phyloP scores from a whole-genome alignment of 345 rosid species.

The Pelargonium nanum region DNA sequence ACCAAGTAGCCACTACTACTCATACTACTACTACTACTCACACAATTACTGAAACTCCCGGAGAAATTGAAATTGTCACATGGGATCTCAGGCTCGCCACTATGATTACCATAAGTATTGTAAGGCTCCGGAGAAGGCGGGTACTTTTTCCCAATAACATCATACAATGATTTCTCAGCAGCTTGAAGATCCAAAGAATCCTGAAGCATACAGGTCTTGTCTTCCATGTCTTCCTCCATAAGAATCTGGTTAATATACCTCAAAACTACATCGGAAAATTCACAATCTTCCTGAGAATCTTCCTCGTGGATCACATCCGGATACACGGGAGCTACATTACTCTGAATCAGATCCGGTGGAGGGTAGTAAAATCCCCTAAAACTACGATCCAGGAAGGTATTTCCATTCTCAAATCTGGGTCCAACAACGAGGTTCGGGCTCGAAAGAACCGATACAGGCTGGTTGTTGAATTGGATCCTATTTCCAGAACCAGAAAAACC shows the following conservation, averaged over 20 bases:
- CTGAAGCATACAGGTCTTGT: slow-evolving; percentile 46
- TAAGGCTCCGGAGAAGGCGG: slow-evolving; percentile 21
- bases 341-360: slow-evolving; percentile 16
- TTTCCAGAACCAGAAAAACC: slow-evolving; percentile 26
- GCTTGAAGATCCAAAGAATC: slow-evolving; percentile 58
- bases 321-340: slow-evolving; percentile 1
- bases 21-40: too few species aligned
- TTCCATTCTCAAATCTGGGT: slow-evolving; percentile 18
- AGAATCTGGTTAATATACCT: slow-evolving; percentile 47
- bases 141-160: slow-evolving; percentile 45
- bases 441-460: slow-evolving; percentile 24
- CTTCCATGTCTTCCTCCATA: slow-evolving; percentile 64
- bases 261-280: slow-evolving; percentile 48
- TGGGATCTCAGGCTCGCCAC: too few species aligned
- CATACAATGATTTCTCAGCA: slow-evolving; percentile 52
- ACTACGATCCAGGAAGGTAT: slow-evolving; percentile 13
- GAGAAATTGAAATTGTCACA: too few species aligned
- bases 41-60: too few species aligned
- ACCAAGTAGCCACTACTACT: too few species aligned
- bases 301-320: slow-evolving; percentile 13
- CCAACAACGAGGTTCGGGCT: slow-evolving; percentile 31
- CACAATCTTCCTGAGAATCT: slow-evolving; percentile 37
- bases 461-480: slow-evolving; percentile 32
- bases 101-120: too few species aligned
- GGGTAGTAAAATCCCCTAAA: slow-evolving; percentile 25